Evolutionary conservation across 768 basidiomycete genomes (phyloP).

Genomic region (Trametes meyenii): DNA sequence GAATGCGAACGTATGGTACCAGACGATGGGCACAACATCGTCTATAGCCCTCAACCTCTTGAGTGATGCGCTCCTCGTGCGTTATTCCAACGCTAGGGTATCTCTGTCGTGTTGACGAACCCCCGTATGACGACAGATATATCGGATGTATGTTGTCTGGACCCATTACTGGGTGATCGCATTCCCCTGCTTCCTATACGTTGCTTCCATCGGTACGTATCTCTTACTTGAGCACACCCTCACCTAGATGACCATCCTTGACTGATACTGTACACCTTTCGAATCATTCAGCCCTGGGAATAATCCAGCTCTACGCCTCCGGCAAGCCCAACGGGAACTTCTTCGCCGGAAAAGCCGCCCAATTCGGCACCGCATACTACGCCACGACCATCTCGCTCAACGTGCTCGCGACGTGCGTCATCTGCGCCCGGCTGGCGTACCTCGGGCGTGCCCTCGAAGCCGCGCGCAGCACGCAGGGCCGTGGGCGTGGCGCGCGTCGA

Average conservation of each 20-base stretch:
- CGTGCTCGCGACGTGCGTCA: constrained; percentile 24
- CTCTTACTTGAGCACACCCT: neutral
- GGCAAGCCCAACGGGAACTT: constrained; percentile 22
- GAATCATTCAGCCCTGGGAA: constrained; percentile 17
- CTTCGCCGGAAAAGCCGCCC: constrained; percentile 20
- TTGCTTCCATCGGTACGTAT: constrained; percentile 21
- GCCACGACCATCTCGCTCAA: constrained; percentile 22
- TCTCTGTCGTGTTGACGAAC: neutral
- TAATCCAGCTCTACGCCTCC: constrained; percentile 22
- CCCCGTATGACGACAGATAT: constrained; percentile 33
- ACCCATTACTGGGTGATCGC: constrained; percentile 17
- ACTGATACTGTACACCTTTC: neutral
- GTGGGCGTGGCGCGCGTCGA: neutral
- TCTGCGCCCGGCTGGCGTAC: constrained; percentile 25
- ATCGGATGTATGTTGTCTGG: constrained; percentile 41
- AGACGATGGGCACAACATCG: constrained; percentile 21
- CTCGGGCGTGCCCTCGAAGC: constrained; percentile 16
- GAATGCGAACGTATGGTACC: constrained; percentile 26
- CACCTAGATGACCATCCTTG: neutral
- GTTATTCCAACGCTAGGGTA: constrained; percentile 2
- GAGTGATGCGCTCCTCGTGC: constrained; percentile 44
- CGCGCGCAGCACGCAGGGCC: constrained; percentile 2
- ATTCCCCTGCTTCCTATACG: constrained; percentile 24
- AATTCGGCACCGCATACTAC: constrained; percentile 26
- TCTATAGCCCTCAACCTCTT: constrained; percentile 33